Evolutionary conservation across 768 basidiomycete genomes (phyloP).

Genomic region (Lentinula aciculospora): DNA sequence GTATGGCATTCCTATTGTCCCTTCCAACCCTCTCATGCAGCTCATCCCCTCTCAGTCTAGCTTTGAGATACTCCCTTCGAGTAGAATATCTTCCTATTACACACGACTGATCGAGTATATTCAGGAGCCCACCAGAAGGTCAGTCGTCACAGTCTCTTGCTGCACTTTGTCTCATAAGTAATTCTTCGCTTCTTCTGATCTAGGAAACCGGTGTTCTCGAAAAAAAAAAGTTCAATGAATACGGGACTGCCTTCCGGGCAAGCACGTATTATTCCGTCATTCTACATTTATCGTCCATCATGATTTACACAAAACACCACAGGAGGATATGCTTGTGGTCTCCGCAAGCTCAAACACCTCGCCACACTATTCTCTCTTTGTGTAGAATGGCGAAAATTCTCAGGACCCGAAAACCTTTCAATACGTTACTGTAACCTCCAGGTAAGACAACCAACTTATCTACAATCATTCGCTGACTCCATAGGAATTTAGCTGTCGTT

Average conservation of each 20-base stretch:
- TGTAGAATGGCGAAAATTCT: not conserved
- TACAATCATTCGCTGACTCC: too few relatives aligned
- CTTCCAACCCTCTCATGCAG: too few relatives aligned
- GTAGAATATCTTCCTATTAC: too few relatives aligned
- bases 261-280: not conserved
- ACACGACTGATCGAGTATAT: too few relatives aligned
- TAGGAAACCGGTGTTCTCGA: not conserved
- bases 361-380: not conserved
- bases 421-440: conserved; percentile 17
- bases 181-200: too few relatives aligned
- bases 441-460: not conserved
- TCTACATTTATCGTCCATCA: not conserved
- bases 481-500: conserved; percentile 15
- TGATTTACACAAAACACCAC: not conserved
- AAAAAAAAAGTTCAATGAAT: not conserved
- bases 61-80: too few relatives aligned
- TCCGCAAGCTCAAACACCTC: not conserved
- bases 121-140: too few relatives aligned
- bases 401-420: conserved; percentile 10
- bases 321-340: conserved; percentile 4
- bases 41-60: too few relatives aligned
- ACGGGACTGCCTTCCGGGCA: conserved; percentile 1
- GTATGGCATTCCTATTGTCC: too few relatives aligned
- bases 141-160: too few relatives aligned
- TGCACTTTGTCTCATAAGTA: too few relatives aligned